Conservation (phyloP, 164 flowering plant genomes). For the Nelumbo lutea region DNA sequence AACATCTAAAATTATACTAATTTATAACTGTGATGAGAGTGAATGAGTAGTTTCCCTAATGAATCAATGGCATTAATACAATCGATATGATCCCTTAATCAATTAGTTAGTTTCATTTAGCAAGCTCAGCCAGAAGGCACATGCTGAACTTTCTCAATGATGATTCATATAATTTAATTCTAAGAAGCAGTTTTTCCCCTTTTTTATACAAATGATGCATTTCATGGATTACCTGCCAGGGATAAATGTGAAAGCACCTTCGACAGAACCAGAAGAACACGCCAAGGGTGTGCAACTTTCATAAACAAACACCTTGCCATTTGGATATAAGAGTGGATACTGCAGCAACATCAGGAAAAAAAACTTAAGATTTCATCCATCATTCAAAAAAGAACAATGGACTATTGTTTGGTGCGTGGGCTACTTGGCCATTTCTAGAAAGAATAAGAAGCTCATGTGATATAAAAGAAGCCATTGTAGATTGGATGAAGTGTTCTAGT, state of each 20-base stretch:
- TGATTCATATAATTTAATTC: not conserved
- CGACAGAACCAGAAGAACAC: slow-evolving; percentile 58
- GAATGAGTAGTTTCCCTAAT: not conserved
- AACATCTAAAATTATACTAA: no score
- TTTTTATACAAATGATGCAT: not conserved
- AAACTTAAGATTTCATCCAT: not conserved
- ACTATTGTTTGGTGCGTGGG: not conserved
- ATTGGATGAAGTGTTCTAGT: no score
- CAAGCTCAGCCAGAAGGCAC: not conserved
- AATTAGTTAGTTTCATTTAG: not conserved
- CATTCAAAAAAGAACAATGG: not conserved
- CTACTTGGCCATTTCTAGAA: not conserved
- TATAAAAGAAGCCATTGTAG: no score
- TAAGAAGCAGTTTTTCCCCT: not conserved
- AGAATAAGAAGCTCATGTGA: not conserved
- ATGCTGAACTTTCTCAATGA: no score
- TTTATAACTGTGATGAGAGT: no score
- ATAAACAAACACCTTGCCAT: slow-evolving; percentile 71
- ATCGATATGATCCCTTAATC: not conserved
- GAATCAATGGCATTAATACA: not conserved
- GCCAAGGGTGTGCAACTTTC: slow-evolving; percentile 62
- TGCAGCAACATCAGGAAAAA: slow-evolving; percentile 30
- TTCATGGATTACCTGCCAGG: slow-evolving; percentile 78
- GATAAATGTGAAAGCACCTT: slow-evolving; percentile 81
- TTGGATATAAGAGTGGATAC: slow-evolving; percentile 69